These are phyloP conservation scores for Coriolopsis trogii DNA, from an alignment of 1,284 basidiomycete genomes.

Conservation along the genomic window DNA sequence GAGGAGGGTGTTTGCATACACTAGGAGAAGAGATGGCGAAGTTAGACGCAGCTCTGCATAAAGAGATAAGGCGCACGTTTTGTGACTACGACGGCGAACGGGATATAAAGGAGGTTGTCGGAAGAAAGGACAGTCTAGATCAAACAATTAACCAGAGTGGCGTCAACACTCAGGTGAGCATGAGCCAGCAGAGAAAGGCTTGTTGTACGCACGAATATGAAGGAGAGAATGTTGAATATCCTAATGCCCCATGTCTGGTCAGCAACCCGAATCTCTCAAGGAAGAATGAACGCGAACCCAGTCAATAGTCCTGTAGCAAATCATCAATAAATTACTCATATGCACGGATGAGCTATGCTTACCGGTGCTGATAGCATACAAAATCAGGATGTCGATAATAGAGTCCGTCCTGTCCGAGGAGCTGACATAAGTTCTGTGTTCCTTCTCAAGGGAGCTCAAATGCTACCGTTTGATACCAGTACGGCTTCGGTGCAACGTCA, in stretches of 20 bases:
- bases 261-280: neutral
- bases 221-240: neutral
- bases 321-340: neutral
- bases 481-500: neutral
- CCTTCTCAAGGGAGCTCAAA: no score
- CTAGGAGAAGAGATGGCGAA: neutral
- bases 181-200: no score
- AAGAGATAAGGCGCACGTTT: neutral
- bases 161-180: neutral
- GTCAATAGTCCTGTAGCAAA: neutral
- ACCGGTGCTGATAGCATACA: conserved; percentile 14
- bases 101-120: neutral
- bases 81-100: neutral
- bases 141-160: no score
- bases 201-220: neutral
- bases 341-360: neutral
- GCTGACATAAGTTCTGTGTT: no score
- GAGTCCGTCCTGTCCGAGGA: conserved; percentile 17
- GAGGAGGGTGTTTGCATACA: conserved; percentile 3
- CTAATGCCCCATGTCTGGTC: neutral
- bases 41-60: neutral
- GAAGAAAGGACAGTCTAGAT: neutral
- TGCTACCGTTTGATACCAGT: conserved; percentile 8
- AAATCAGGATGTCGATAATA: conserved; percentile 10
- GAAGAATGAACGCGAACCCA: neutral